Percentiles rank a stretch among this genome's conserved stretches.
Conservation (phyloP, 495 filamentous ascomycete species). For the Rhizodiscina lignyota region DNA sequence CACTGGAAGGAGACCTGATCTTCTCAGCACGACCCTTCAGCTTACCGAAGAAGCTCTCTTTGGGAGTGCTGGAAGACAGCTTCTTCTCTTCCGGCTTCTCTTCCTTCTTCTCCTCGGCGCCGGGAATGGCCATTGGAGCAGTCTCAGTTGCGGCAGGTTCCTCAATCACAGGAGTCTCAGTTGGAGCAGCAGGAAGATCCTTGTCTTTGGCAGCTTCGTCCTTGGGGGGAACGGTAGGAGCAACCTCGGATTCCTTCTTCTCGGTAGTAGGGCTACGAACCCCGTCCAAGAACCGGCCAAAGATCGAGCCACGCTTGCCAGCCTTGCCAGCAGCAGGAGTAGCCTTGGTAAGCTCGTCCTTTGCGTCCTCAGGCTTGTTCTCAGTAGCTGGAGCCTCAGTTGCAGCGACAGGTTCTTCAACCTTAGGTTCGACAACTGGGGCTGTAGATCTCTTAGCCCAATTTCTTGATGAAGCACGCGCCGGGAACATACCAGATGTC, state of each 20-base stretch:
- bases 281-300: constrained; percentile 18
- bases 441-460: constrained; percentile 15
- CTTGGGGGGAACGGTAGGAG: constrained; percentile 17
- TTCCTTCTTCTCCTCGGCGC: constrained; percentile 10
- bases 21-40: constrained; percentile 13
- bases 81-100: constrained; percentile 13
- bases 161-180: constrained; percentile 1
- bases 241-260: constrained; percentile 23
- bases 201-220: constrained; percentile 6
- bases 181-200: constrained; percentile 3
- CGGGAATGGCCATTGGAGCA: constrained; percentile 1
- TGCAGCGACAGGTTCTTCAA: constrained; percentile 11
- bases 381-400: constrained; percentile 10
- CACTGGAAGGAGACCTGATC: constrained; percentile 11
- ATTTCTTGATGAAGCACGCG: too few relatives aligned
- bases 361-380: constrained; percentile 9
- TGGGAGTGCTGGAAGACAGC: constrained; percentile 5
- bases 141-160: constrained; percentile 4
- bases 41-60: constrained; percentile 15
- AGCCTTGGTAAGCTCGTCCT: constrained; percentile 8
- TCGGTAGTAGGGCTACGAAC: constrained; percentile 19
- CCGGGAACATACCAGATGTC: too few relatives aligned
- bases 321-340: constrained; percentile 12
- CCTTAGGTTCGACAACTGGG: constrained; percentile 22
- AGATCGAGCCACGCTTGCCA: constrained; percentile 23